phyloP scores from a whole-genome alignment of 495 filamentous ascomycete species.

The Filosporella fistucella region DNA sequence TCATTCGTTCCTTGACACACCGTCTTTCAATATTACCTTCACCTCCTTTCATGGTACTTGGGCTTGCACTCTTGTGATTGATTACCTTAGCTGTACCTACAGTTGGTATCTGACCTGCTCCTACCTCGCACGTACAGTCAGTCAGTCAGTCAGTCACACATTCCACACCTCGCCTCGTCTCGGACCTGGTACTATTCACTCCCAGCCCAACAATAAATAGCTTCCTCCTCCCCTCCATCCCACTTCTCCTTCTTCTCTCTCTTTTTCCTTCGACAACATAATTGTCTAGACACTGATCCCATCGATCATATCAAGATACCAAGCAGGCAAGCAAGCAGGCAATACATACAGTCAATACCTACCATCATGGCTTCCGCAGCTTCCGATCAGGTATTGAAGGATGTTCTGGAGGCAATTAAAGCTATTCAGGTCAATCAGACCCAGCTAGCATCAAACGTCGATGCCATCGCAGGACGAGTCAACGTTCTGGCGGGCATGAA shows the following conservation, averaged over 20 bases:
- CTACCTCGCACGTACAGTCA: no score
- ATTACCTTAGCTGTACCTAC: no score
- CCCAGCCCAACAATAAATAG: no score
- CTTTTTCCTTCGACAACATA: background rate
- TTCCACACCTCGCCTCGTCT: no score
- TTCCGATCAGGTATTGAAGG: conserved; percentile 26
- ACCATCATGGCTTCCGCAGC: conserved; percentile 19
- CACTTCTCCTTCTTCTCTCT: background rate
- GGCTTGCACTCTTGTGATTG: no score
- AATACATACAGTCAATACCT: no score
- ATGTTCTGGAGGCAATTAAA: conserved; percentile 27
- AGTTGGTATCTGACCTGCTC: no score
- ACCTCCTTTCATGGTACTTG: no score
- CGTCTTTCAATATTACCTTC: background rate
- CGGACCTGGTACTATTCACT: no score
- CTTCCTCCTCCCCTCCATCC: background rate
- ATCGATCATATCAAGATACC: background rate
- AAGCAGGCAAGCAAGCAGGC: background rate
- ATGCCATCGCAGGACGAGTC: conserved; percentile 61
- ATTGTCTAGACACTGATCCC: background rate
- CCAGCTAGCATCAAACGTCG: conserved; percentile 55
- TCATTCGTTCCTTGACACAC: background rate
- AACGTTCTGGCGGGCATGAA: conserved; percentile 55
- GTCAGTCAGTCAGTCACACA: no score
- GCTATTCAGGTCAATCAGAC: conserved; percentile 34